Percentiles rank a stretch among this genome's conserved stretches.
Conservation (phyloP, 768 basidiomycete genomes). For the Mycena venus region DNA sequence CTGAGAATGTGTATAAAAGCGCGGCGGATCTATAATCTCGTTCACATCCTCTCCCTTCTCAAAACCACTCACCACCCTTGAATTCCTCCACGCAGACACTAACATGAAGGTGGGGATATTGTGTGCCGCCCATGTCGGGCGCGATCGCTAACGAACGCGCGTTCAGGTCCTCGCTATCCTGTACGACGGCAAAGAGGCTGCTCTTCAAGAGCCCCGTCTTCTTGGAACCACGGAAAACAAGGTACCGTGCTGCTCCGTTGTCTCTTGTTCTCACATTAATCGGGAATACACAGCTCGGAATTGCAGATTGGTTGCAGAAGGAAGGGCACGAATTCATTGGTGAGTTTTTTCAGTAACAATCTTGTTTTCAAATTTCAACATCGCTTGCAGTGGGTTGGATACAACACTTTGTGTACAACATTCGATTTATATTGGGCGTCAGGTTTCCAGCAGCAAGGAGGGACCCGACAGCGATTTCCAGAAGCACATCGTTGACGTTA, state of each 20-base stretch:
- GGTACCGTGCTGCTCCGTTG: conserved; percentile 48
- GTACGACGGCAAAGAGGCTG: conserved; percentile 77
- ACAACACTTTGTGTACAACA: neutral
- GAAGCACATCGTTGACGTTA: conserved; percentile 84
- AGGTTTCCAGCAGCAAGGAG: conserved; percentile 89
- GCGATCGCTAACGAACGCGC: conserved; percentile 8
- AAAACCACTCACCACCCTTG: neutral
- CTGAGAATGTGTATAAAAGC: conserved; percentile 12
- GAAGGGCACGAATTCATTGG: conserved; percentile 84
- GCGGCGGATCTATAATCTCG: neutral
- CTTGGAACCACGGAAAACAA: conserved; percentile 87
- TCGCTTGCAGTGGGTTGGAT: conserved; percentile 7
- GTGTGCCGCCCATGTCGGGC: neutral
- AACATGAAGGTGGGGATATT: conserved; percentile 58
- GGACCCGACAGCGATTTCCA: conserved; percentile 86
- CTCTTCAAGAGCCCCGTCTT: conserved; percentile 78
- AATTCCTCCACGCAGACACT: neutral
- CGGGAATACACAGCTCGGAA: conserved; percentile 67
- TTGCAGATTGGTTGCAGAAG: conserved; percentile 75
- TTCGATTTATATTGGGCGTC: neutral
- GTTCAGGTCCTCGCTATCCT: conserved; percentile 79
- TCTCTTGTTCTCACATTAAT: neutral
- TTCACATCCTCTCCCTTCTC: conserved; percentile 8
- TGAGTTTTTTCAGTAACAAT: conserved; percentile 44
- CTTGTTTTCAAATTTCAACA: conserved; percentile 7